Conservation (phyloP, 768 basidiomycete genomes). For the Amanita molliuscula region DNA sequence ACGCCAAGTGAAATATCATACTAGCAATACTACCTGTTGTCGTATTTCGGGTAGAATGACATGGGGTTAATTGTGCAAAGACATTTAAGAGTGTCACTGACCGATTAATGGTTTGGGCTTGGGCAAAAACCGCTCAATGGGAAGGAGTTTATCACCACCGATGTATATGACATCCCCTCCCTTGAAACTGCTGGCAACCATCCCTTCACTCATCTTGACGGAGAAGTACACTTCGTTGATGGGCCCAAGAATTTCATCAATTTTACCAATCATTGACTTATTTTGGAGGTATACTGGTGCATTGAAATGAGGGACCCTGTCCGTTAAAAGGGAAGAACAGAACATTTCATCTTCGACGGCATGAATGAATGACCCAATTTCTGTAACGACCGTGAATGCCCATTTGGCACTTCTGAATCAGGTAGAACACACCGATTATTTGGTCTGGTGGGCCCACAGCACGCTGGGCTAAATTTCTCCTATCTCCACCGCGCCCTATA, state of each 20-base stretch:
- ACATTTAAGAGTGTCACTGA: conserved; percentile 15
- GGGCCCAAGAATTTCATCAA: conserved; percentile 98
- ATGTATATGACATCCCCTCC: conserved; percentile 98
- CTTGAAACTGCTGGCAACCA: conserved; percentile 93
- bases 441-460: conserved; percentile 73
- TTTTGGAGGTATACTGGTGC: conserved; percentile 97
- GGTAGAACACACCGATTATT: conserved; percentile 48
- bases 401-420: background rate
- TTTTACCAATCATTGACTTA: conserved; percentile 91
- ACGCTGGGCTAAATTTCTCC: conserved; percentile 27
- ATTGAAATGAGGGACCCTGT: conserved; percentile 98
- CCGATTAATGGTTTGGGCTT: conserved; percentile 83
- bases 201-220: conserved; percentile 93
- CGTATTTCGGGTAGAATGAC: background rate
- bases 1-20: conserved; percentile 18
- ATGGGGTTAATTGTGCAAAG: conserved; percentile 3
- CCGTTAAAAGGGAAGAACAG: conserved; percentile 71
- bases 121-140: conserved; percentile 93
- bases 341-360: conserved; percentile 99
- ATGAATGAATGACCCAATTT: conserved; percentile 88
- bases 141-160: conserved; percentile 91
- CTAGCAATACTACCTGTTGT: conserved; percentile 34
- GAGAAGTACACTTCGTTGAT: conserved; percentile 99
- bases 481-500: conserved; percentile 31
- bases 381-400: conserved; percentile 27